Conservation (phyloP, 805 yeast species). For the Saturnispora sanitii region DNA sequence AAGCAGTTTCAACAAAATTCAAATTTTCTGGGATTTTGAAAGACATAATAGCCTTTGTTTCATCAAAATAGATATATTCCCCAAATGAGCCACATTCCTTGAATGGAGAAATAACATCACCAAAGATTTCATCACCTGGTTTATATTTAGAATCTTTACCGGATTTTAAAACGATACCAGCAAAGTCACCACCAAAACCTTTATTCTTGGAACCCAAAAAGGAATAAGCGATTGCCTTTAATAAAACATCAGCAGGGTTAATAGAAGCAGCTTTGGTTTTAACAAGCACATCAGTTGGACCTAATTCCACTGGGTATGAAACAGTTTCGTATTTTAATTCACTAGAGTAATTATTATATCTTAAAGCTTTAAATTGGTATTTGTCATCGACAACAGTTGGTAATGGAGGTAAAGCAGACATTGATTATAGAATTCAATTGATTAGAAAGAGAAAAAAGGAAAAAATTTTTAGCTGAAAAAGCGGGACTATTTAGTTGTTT, state of each 20-base stretch:
- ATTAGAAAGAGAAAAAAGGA: not conserved
- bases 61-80: slow-evolving; percentile 35
- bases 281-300: slow-evolving; percentile 14
- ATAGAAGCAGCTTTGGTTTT: slow-evolving; percentile 15
- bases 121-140: slow-evolving; percentile 19
- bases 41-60: slow-evolving; percentile 11
- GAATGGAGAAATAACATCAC: slow-evolving; percentile 10
- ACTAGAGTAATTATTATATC: slow-evolving; percentile 10
- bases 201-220: slow-evolving; percentile 11
- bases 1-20: slow-evolving; percentile 48
- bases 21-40: slow-evolving; percentile 39
- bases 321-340: slow-evolving; percentile 10
- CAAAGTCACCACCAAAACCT: slow-evolving; percentile 19
- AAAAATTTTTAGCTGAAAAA: not conserved
- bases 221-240: slow-evolving; percentile 8
- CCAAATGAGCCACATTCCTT: slow-evolving; percentile 31
- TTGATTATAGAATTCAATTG: not conserved
- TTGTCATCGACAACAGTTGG: slow-evolving; percentile 8
- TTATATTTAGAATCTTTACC: slow-evolving; percentile 14
- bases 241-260: slow-evolving; percentile 18
- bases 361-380: slow-evolving; percentile 12
- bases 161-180: slow-evolving; percentile 18
- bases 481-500: no score
- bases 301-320: slow-evolving; percentile 9
- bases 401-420: not conserved